Base-by-base conservation (phyloP, 176 grass and related monocot species). In the Lolium multiflorum region DNA sequence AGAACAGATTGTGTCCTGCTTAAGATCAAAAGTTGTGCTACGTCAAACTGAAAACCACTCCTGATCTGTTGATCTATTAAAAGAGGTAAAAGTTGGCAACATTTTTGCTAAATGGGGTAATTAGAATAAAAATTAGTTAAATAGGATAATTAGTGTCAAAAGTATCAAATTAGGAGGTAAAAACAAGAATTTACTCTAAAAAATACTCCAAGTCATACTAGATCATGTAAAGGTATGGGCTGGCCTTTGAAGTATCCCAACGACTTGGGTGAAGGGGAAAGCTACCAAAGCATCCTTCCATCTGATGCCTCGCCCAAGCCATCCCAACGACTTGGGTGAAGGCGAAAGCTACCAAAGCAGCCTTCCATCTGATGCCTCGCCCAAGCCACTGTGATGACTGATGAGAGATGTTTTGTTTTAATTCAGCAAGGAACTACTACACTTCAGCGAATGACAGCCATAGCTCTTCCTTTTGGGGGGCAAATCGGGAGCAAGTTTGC, bases 161-260 rank as follows among this genome's bases (percentile, higher is more conserved):
- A 35, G 31, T 35, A 35, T 35, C 31, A 35, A 35, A 35, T 35
- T 35, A 35, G 31, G 31, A 35, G 1, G 31, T 35, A 35, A 35
- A 35, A 35, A 35, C 31, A 35, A 35, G 31, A 35, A 2, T 35
- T 35, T 35, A 35, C 2, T 35, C 31, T 35, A 35, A 35, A 35
- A 50, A 14, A 74, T 11, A 25, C 31, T 35, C 31, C 31, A 35
- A 35, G 31, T 35, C 31, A 3, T 14, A 7, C 3, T 13, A 16
- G 14, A 50, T 10, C 38, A 5, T 67, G 2, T 21, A 56, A 50
- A 38, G 28, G 6, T 13, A 25, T 70, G 28, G 18, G 28, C 28
- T 55, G 47, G 37, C 3, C 26, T 54, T 69, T 64, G 80, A 54
- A 54, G 80, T 16, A 52, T 68, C 46, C 17, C 79, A 81, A 68